phyloP scores from a whole-genome alignment of 2,329 filamentous ascomycete species.

The Saccharata proteae region DNA sequence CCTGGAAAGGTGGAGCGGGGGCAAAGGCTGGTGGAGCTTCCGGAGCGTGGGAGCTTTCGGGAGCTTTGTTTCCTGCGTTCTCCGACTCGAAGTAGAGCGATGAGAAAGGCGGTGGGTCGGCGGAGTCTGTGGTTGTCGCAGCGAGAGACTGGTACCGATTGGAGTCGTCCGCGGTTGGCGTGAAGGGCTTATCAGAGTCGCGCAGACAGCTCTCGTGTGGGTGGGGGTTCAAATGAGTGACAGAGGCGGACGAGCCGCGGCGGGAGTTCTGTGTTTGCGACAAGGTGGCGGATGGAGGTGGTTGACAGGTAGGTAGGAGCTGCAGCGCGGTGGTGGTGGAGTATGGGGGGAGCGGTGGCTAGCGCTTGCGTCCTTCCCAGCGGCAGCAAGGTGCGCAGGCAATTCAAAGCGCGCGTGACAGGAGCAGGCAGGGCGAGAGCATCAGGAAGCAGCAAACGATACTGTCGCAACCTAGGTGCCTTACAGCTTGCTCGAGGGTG shows the following conservation, averaged over 20 bases:
- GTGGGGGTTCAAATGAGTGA: constrained; percentile 26
- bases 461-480: too few relatives aligned
- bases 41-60: constrained; percentile 28
- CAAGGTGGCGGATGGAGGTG: constrained; percentile 28
- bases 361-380: too few relatives aligned
- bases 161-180: constrained; percentile 2
- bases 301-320: constrained; percentile 12
- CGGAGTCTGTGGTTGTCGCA: constrained; percentile 39
- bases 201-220: constrained; percentile 15
- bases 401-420: too few relatives aligned
- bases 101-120: constrained; percentile 49
- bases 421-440: too few relatives aligned
- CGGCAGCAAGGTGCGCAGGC: too few relatives aligned
- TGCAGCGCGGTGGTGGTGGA: constrained; percentile 14
- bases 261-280: constrained; percentile 29
- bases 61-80: constrained; percentile 34
- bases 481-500: too few relatives aligned
- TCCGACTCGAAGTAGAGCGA: constrained; percentile 46
- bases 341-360: too few relatives aligned
- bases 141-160: constrained; percentile 6
- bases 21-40: constrained; percentile 38
- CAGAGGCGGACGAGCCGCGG: constrained; percentile 33
- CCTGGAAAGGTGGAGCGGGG: constrained; percentile 38
- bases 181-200: constrained; percentile 6
- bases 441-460: too few relatives aligned